phyloP scores from a whole-genome alignment of 2,329 filamentous ascomycete species.

The Nigrospora oryzae region DNA sequence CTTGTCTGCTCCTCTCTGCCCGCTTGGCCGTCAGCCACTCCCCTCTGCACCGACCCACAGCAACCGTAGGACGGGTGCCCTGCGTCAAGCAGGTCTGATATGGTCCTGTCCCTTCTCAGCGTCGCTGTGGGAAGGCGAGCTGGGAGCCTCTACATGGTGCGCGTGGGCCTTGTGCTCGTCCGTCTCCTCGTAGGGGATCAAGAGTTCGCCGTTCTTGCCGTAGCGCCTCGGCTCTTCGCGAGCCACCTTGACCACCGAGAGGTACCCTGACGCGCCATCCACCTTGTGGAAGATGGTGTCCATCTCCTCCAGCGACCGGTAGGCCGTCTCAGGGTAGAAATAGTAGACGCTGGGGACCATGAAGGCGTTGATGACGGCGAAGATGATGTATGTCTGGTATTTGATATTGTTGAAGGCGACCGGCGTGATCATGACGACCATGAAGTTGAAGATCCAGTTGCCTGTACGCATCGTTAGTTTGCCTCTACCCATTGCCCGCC shows the following conservation, averaged over 20 bases:
- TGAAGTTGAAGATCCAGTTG: conserved; percentile 57
- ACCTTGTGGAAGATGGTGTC: conserved; percentile 55
- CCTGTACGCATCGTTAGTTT: conserved; percentile 21
- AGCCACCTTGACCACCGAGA: conserved; percentile 32
- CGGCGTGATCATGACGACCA: conserved; percentile 56
- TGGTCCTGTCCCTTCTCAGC: background rate
- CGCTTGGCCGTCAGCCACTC: too few species aligned
- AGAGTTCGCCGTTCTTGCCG: conserved; percentile 49
- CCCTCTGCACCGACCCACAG: too few species aligned
- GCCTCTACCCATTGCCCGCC: conserved; percentile 12
- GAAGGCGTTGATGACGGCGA: conserved; percentile 55
- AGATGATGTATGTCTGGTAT: conserved; percentile 57
- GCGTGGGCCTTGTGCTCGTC: conserved; percentile 26
- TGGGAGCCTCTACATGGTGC: conserved; percentile 1
- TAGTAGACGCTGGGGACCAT: conserved; percentile 51
- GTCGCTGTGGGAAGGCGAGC: background rate
- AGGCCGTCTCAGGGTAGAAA: conserved; percentile 58
- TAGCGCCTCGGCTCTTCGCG: conserved; percentile 44
- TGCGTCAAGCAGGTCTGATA: too few species aligned
- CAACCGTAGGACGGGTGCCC: too few species aligned
- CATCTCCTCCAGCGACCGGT: conserved; percentile 58
- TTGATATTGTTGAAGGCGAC: conserved; percentile 47
- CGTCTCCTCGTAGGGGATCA: conserved; percentile 35
- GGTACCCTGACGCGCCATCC: conserved; percentile 28
- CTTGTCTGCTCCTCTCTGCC: too few species aligned